Evolutionary conservation across 202 grass and related monocot genomes (phyloP).

Genomic region (Thinopyrum obtusiflorum): DNA sequence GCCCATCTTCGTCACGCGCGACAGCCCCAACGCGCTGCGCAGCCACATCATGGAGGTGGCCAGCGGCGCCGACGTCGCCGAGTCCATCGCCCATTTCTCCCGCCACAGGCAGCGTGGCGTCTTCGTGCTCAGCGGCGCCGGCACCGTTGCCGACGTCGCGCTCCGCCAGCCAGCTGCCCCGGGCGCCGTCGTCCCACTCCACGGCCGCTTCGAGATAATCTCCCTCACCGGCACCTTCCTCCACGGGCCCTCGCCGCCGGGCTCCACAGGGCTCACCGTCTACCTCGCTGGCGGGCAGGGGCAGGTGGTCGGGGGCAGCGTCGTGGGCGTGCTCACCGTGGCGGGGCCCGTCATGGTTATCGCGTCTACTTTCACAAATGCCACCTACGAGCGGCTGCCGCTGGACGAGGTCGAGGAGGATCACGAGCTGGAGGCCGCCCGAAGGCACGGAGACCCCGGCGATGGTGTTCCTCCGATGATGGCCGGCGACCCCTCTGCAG

Average conservation of each 20-base stretch:
- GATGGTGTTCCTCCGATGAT: slow-evolving; percentile 6
- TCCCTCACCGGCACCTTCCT: slow-evolving; percentile 71
- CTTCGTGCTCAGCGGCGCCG: slow-evolving; percentile 71
- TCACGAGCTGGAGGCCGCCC: not conserved
- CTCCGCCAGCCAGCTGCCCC: slow-evolving; percentile 54
- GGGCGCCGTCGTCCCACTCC: slow-evolving; percentile 45
- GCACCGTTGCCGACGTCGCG: slow-evolving; percentile 60
- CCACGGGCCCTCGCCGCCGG: slow-evolving; percentile 54
- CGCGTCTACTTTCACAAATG: slow-evolving; percentile 60
- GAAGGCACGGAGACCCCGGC: not conserved
- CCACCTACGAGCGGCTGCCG: slow-evolving; percentile 70
- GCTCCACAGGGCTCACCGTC: slow-evolving; percentile 54
- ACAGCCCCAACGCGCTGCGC: slow-evolving; percentile 70
- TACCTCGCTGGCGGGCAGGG: slow-evolving; percentile 66
- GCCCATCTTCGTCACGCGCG: slow-evolving; percentile 64
- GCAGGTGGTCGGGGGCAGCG: slow-evolving; percentile 62
- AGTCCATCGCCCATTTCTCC: slow-evolving; percentile 59
- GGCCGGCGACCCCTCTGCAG: slow-evolving; percentile 30
- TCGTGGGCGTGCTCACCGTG: slow-evolving; percentile 52
- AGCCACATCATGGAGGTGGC: slow-evolving; percentile 74
- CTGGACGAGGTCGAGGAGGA: slow-evolving; percentile 51
- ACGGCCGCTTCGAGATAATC: slow-evolving; percentile 63
- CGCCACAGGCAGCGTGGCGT: slow-evolving; percentile 67
- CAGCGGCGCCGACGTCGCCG: slow-evolving; percentile 49
- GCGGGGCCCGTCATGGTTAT: slow-evolving; percentile 68